These are phyloP conservation scores for Mucor plumbeus DNA, from an alignment of 371 early-diverging fungal species.

Conservation along the genomic window DNA sequence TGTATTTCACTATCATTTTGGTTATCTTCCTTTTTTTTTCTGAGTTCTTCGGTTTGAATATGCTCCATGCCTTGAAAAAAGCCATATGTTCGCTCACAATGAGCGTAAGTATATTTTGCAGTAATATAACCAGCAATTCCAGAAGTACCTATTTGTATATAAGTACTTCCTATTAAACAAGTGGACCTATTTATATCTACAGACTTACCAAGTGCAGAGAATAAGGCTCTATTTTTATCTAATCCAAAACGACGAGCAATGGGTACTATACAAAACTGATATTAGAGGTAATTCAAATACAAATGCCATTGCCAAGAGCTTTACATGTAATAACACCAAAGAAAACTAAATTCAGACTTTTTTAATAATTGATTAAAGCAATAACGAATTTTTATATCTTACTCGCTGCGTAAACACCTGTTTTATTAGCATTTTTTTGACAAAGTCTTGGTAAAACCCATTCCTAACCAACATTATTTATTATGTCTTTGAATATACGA, in stretches of 20 bases:
- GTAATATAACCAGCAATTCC: conserved; percentile 24
- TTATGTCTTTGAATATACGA: neutral
- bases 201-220: conserved; percentile 22
- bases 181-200: neutral
- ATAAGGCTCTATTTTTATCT: conserved; percentile 25
- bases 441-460: conserved; percentile 31
- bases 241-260: conserved; percentile 21
- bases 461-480: conserved; percentile 15
- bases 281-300: neutral
- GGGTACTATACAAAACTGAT: conserved; percentile 8
- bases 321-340: conserved; percentile 22
- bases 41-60: neutral
- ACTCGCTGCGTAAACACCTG: conserved; percentile 30
- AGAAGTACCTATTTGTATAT: conserved; percentile 16
- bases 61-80: conserved; percentile 26
- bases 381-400: neutral
- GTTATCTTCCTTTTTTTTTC: neutral
- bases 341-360: conserved; percentile 1
- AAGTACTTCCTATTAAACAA: neutral
- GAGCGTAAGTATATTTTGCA: conserved; percentile 20
- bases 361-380: neutral
- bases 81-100: conserved; percentile 25
- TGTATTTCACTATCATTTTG: neutral
- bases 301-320: too few relatives aligned
- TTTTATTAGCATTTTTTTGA: conserved; percentile 28